Evolutionary conservation across 2,329 filamentous ascomycete genomes (phyloP).

Genomic region (Chaetomium globosum): DNA sequence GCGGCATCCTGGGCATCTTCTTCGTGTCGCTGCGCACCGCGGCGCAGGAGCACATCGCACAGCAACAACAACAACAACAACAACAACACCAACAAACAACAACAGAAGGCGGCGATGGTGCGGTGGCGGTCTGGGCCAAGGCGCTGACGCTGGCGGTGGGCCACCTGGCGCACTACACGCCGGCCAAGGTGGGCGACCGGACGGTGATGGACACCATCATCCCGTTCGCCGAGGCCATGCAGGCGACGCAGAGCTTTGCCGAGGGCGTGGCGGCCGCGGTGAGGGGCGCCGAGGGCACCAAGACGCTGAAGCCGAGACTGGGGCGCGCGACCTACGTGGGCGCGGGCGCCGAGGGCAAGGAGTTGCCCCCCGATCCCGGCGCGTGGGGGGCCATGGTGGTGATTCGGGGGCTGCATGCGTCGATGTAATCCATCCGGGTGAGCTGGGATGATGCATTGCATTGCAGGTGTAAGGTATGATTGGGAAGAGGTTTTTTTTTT

Average conservation of each 20-base stretch:
- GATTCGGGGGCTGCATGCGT: conserved; percentile 31
- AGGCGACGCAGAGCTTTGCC: conserved; percentile 53
- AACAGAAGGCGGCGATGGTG: conserved; percentile 33
- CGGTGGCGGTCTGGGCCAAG: conserved; percentile 48
- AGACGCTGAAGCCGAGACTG: conserved; percentile 64
- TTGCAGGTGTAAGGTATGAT: too few species aligned
- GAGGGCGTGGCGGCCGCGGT: conserved; percentile 62
- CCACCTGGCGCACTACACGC: conserved; percentile 56
- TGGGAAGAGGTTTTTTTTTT: too few species aligned
- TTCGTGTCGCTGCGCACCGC: conserved; percentile 52
- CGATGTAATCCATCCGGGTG: conserved; percentile 5
- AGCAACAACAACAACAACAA: conserved; percentile 30
- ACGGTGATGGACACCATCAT: conserved; percentile 62
- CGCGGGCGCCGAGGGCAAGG: conserved; percentile 53
- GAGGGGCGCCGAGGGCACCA: conserved; percentile 64
- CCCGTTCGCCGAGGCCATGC: conserved; percentile 54
- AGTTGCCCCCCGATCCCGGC: conserved; percentile 67
- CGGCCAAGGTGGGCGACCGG: conserved; percentile 58
- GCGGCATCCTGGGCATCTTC: conserved; percentile 58
- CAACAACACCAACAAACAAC: too few species aligned
- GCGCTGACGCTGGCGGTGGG: conserved; percentile 49
- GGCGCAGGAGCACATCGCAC: conserved; percentile 39
- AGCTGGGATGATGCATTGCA: too few species aligned
- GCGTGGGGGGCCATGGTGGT: conserved; percentile 68
- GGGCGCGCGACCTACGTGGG: conserved; percentile 71